Evolutionary conservation across 2,329 filamentous ascomycete species (phyloP), one percentile per base, ranked within the genome.

Genomic region (Talaromyces verruculosus): DNA sequence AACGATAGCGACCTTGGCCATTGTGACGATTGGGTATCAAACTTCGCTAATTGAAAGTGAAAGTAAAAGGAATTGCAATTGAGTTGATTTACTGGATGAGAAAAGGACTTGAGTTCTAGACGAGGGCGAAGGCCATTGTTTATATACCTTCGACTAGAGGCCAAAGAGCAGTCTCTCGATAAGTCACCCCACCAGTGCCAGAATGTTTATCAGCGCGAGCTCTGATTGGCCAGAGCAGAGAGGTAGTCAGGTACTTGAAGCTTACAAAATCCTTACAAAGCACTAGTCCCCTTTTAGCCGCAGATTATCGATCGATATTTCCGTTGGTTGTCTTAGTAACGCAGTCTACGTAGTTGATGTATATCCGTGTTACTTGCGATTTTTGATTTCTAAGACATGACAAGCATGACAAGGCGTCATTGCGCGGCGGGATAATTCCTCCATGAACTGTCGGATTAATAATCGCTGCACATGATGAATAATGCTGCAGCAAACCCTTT

Each of bases 1-100:
- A 79, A 97, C 88, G 81, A 97, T 95, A 73, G 93, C 93, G 77
- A 97, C 87, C 80, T 91, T 91, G 82, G 91, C 91, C 92, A 96
- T 96, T 75, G 74, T 85, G 84, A 75, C 68, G 65, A 65, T 30
- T 43, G 57, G 33, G 55, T n/a, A 39, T 47, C 35, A 60, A 45
- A 41, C 5, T 60, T 43, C 39, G 39, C 35, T 45, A 45, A 60
- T 39, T 25, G 11, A 60, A 33, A 17, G 41, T 25, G 11, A 60
- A 33, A 17, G 41, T 43, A 10, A 55, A 41, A 63, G 19, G 22
- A 57, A 22, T 25, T 49, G 41, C 19, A 49, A 61, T 22, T 25
- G 33, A 39, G 6, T 22, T 13, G 53, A n/a, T 62, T 7, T 33
- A 51, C 30, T 37, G 19, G 8, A 25, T 37, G 25, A 35, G 60